phyloP scores from a whole-genome alignment of 2,329 filamentous ascomycete genomes.

The Cladosporium colombiae region DNA sequence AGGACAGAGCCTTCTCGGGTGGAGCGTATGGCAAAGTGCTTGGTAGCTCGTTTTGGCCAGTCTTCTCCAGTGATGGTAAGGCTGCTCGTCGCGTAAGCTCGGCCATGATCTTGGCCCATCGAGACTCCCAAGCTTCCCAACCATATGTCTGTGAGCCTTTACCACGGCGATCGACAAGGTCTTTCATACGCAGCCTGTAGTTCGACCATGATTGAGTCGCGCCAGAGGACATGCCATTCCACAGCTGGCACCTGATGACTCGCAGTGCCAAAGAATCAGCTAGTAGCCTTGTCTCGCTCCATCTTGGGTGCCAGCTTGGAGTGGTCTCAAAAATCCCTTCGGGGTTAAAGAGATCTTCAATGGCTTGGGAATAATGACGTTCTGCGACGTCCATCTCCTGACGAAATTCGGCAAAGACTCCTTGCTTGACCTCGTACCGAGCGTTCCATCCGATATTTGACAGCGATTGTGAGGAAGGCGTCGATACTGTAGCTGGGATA shows the following conservation, averaged over 20 bases:
- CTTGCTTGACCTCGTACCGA: constrained; percentile 92
- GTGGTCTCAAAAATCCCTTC: constrained; percentile 83
- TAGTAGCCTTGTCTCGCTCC: constrained; percentile 88
- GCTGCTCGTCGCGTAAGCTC: constrained; percentile 58
- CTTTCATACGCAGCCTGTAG: constrained; percentile 72
- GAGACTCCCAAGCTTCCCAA: constrained; percentile 90
- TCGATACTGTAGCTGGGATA: constrained; percentile 75
- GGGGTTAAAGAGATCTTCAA: constrained; percentile 76
- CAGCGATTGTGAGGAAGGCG: constrained; percentile 74
- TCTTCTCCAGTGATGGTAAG: constrained; percentile 45
- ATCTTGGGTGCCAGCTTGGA: constrained; percentile 84
- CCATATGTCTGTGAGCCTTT: constrained; percentile 87
- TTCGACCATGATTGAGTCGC: constrained; percentile 78
- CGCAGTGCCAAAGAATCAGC: constrained; percentile 81
- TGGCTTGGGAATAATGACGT: constrained; percentile 82
- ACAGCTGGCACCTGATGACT: constrained; percentile 78
- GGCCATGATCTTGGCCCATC: constrained; percentile 65
- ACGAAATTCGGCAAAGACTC: constrained; percentile 86
- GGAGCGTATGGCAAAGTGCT: constrained; percentile 42
- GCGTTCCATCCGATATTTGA: constrained; percentile 87
- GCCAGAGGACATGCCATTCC: constrained; percentile 74
- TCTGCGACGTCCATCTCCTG: constrained; percentile 88
- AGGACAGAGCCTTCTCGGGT: constrained; percentile 53
- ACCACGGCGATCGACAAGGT: constrained; percentile 78
- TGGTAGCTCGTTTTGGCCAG: constrained; percentile 21